These are phyloP conservation scores for Aspergillus sp. DNA, from an alignment of 2,329 filamentous ascomycete species.

Conservation along the genomic window DNA sequence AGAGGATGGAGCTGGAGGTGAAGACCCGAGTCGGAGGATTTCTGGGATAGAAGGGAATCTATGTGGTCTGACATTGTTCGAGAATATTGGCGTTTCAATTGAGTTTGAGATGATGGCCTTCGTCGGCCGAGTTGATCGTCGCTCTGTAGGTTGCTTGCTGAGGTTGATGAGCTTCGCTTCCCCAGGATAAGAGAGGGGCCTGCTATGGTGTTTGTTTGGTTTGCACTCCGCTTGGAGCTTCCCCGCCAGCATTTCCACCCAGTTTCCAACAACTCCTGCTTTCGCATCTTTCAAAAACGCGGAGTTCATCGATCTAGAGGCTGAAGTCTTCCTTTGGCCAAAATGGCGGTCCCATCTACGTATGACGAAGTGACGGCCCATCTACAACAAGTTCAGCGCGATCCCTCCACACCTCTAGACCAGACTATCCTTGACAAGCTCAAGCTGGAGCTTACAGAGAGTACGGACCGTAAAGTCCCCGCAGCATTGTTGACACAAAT, in stretches of 20 bases:
- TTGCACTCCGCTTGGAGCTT: slow-evolving; percentile 27
- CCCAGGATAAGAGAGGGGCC: slow-evolving; percentile 11
- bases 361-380: slow-evolving; percentile 41
- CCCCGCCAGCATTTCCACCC: slow-evolving; percentile 16
- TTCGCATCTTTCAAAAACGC: not conserved
- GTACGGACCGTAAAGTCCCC: slow-evolving; percentile 37
- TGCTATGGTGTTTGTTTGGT: slow-evolving; percentile 33
- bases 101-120: not conserved
- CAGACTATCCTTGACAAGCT: slow-evolving; percentile 51
- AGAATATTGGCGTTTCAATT: not conserved
- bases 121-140: not conserved
- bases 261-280: not conserved
- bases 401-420: slow-evolving; percentile 49
- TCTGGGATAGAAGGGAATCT: slow-evolving; percentile 65
- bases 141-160: not conserved
- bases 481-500: slow-evolving; percentile 46
- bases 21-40: slow-evolving; percentile 70
- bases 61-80: slow-evolving; percentile 49
- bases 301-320: not conserved
- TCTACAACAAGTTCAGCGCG: slow-evolving; percentile 44
- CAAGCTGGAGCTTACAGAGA: slow-evolving; percentile 44
- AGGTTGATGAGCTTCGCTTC: slow-evolving; percentile 1
- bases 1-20: slow-evolving; percentile 87
- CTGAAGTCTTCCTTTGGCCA: not conserved
- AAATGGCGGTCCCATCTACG: slow-evolving; percentile 36